Percentiles rank a stretch among this genome's conserved stretches.
These are phyloP conservation scores for Xylaria hypoxylon DNA, from an alignment of 2,329 filamentous ascomycete species.

Conservation along the genomic window DNA sequence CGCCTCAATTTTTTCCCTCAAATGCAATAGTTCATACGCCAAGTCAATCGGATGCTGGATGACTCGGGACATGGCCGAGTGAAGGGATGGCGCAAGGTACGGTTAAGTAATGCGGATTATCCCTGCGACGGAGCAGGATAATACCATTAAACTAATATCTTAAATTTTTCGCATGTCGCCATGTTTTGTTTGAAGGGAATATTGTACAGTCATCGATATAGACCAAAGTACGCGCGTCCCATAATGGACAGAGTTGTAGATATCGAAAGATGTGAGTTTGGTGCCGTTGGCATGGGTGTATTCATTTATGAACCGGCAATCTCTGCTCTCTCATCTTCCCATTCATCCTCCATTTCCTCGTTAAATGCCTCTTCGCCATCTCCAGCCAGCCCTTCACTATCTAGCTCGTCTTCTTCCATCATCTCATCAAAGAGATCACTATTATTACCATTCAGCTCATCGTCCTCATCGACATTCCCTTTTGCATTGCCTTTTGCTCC, in stretches of 20 bases:
- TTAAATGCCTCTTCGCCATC: slow-evolving; percentile 63
- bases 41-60: neutral
- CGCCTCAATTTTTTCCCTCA: neutral
- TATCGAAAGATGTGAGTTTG: slow-evolving; percentile 4
- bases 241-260: neutral
- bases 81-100: slow-evolving; percentile 11
- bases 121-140: neutral
- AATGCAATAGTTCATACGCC: neutral
- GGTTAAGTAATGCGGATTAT: neutral
- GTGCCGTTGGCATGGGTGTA: slow-evolving; percentile 28
- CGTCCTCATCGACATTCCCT: slow-evolving; percentile 53
- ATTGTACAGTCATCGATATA: neutral
- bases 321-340: slow-evolving; percentile 61
- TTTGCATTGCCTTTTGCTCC: slow-evolving; percentile 55
- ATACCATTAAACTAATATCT: neutral
- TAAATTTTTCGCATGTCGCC: too few relatives aligned
- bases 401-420: slow-evolving; percentile 64
- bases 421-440: slow-evolving; percentile 54
- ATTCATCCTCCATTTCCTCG: slow-evolving; percentile 62
- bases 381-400: slow-evolving; percentile 63
- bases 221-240: neutral
- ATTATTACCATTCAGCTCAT: slow-evolving; percentile 57
- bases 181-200: neutral
- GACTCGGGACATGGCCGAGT: neutral
- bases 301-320: slow-evolving; percentile 43